Conservation (phyloP, 805 yeast genomes). For the Candida verbasci region DNA sequence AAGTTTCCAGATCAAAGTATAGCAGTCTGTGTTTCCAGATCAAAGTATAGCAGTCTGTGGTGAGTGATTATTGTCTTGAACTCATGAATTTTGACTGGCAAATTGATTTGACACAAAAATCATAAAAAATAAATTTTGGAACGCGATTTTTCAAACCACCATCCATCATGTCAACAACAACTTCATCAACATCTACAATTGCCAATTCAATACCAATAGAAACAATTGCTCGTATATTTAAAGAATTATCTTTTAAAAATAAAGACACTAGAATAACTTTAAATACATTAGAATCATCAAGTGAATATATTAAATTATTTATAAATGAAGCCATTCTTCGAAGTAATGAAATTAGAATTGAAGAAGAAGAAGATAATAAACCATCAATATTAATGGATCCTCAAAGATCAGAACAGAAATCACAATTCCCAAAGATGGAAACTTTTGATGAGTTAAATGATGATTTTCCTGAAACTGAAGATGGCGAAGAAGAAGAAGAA, state of each 20-base stretch:
- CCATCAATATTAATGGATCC: conserved; percentile 7
- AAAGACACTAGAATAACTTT: conserved; percentile 44
- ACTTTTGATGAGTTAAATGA: conserved; percentile 15
- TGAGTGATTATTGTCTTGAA: too few species aligned
- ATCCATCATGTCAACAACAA: not conserved
- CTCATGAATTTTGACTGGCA: too few species aligned
- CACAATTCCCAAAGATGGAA: conserved; percentile 11
- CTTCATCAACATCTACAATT: conserved; percentile 25
- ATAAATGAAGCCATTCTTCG: conserved; percentile 56
- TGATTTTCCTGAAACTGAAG: conserved; percentile 15
- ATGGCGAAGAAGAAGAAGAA: conserved; percentile 6
- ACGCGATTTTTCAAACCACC: too few species aligned
- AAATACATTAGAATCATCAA: conserved; percentile 44
- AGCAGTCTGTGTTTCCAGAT: too few species aligned
- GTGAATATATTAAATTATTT: conserved; percentile 54
- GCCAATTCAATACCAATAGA: conserved; percentile 23
- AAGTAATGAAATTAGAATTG: conserved; percentile 48
- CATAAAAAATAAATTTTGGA: too few species aligned
- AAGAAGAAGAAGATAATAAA: conserved; percentile 28
- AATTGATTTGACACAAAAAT: too few species aligned
- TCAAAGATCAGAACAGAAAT: conserved; percentile 10
- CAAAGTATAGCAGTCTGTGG: too few species aligned
- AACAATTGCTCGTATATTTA: conserved; percentile 50
- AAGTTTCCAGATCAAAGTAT: too few species aligned
- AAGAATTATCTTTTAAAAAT: conserved; percentile 46